These are phyloP conservation scores for Fomitopsis serialis DNA, from an alignment of 768 basidiomycete genomes.

Conservation along the genomic window DNA sequence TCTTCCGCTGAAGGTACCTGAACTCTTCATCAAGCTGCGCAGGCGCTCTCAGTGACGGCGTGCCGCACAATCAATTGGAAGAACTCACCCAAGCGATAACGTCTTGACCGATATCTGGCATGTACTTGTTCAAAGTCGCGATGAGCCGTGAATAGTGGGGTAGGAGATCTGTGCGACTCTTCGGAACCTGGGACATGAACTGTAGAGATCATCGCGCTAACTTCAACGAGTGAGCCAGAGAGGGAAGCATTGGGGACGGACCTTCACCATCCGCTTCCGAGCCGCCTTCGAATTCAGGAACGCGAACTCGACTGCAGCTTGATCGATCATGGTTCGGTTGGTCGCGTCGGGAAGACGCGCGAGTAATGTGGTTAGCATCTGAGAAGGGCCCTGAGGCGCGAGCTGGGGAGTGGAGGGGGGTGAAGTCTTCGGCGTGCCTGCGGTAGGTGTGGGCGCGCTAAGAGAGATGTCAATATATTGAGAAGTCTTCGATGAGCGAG, in stretches of 20 bases:
- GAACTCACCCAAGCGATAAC: constrained; percentile 62
- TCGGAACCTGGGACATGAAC: constrained; percentile 81
- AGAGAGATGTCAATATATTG: background rate
- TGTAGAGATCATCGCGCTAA: constrained; percentile 23
- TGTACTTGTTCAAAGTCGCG: constrained; percentile 84
- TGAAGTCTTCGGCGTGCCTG: constrained; percentile 59
- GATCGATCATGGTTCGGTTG: constrained; percentile 84
- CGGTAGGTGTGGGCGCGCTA: constrained; percentile 54
- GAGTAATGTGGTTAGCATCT: constrained; percentile 85
- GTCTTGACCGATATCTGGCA: constrained; percentile 89
- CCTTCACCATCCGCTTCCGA: constrained; percentile 85
- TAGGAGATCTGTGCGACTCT: constrained; percentile 83
- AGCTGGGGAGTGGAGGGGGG: constrained; percentile 59
- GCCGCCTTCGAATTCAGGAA: constrained; percentile 97
- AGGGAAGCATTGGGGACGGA: constrained; percentile 23
- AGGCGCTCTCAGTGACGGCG: background rate
- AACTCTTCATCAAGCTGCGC: constrained; percentile 93
- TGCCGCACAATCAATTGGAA: background rate
- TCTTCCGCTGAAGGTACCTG: constrained; percentile 90
- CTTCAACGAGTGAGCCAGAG: background rate
- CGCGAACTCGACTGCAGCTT: constrained; percentile 92
- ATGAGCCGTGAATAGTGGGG: constrained; percentile 91
- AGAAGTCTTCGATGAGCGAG: background rate
- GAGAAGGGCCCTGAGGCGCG: constrained; percentile 86
- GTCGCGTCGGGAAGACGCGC: constrained; percentile 92